Percentiles rank a stretch among this genome's conserved stretches.
These are phyloP conservation scores for Cyathus striatus DNA, from an alignment of 768 basidiomycete species.

Conservation along the genomic window DNA sequence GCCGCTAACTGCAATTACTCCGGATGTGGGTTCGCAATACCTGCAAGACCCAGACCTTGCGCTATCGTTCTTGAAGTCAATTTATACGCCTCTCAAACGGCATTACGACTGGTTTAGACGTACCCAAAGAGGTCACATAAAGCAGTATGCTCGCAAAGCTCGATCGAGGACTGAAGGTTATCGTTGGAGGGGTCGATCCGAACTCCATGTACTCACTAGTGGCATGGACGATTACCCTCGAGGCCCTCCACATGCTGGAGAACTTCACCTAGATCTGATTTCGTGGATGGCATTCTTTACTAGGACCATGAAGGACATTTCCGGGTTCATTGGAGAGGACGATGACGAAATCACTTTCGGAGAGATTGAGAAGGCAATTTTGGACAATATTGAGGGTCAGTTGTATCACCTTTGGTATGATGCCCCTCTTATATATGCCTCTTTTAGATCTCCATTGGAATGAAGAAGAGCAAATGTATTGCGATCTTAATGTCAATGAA, in stretches of 20 bases:
- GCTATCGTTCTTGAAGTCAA: slow-evolving; percentile 64
- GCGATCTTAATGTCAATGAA: slow-evolving; percentile 79
- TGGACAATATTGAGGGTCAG: slow-evolving; percentile 82
- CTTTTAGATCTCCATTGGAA: slow-evolving; percentile 86
- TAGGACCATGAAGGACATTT: slow-evolving; percentile 87
- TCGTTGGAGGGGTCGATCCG: slow-evolving; percentile 89
- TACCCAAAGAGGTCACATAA: slow-evolving; percentile 91
- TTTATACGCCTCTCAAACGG: slow-evolving; percentile 79
- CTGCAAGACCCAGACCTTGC: slow-evolving; percentile 60
- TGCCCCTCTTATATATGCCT: background rate
- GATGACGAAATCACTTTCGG: slow-evolving; percentile 77
- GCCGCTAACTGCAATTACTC: slow-evolving; percentile 29
- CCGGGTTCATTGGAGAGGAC: slow-evolving; percentile 79
- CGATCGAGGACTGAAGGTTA: slow-evolving; percentile 90
- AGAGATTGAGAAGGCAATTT: slow-evolving; percentile 74
- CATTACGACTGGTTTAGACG: slow-evolving; percentile 97
- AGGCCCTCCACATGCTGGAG: slow-evolving; percentile 83
- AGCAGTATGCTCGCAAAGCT: slow-evolving; percentile 79
- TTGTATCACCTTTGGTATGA: background rate
- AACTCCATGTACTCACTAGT: slow-evolving; percentile 84
- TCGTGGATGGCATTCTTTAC: slow-evolving; percentile 98
- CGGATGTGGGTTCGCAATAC: slow-evolving; percentile 22
- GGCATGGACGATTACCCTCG: slow-evolving; percentile 98
- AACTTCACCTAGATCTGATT: slow-evolving; percentile 89
- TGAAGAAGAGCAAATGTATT: slow-evolving; percentile 87